A percentile compares a stretch with the other conserved stretches of the same genome.
Evolutionary conservation across 768 basidiomycete species (phyloP).

Genomic region (Tylopilus vinaceipallidus): DNA sequence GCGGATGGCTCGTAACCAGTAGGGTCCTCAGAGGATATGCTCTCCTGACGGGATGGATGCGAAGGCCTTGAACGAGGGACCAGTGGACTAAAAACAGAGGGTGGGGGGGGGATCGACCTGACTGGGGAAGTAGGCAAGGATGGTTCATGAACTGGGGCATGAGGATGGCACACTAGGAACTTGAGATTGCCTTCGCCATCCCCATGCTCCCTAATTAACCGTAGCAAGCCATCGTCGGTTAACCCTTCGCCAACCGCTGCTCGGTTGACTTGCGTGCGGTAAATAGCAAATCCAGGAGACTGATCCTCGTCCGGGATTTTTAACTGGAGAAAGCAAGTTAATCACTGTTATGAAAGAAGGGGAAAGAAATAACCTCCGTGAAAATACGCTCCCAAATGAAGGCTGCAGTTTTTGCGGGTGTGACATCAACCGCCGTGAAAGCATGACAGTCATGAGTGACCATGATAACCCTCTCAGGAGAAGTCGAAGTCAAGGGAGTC

Average conservation of each 20-base stretch:
- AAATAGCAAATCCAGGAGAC: constrained; percentile 64
- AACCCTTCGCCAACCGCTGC: constrained; percentile 75
- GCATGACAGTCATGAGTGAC: constrained; percentile 79
- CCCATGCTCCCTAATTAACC: constrained; percentile 67
- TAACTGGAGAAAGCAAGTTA: constrained; percentile 43
- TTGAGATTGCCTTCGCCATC: constrained; percentile 82
- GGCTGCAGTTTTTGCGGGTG: constrained; percentile 58
- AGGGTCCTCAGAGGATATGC: constrained; percentile 62
- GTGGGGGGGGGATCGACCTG: constrained; percentile 48
- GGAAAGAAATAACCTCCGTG: constrained; percentile 54
- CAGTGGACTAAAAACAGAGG: constrained; percentile 48
- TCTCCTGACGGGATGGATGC: constrained; percentile 62
- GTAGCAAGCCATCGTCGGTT: constrained; percentile 64
- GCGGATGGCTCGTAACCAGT: constrained; percentile 69
- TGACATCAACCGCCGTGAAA: constrained; percentile 70
- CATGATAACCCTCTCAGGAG: constrained; percentile 46
- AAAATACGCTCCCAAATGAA: constrained; percentile 81
- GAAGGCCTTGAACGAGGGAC: constrained; percentile 45
- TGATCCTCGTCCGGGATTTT: constrained; percentile 85
- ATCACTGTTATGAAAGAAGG: neutral
- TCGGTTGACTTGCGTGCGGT: constrained; percentile 83
- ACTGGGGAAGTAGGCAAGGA: constrained; percentile 39
- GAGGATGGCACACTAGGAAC: constrained; percentile 72
- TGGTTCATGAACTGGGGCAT: constrained; percentile 57
- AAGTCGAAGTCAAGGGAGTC: constrained; percentile 29